Conservation (phyloP, 208 protist genomes). For the Acanthamoeba lenticulata region DNA sequence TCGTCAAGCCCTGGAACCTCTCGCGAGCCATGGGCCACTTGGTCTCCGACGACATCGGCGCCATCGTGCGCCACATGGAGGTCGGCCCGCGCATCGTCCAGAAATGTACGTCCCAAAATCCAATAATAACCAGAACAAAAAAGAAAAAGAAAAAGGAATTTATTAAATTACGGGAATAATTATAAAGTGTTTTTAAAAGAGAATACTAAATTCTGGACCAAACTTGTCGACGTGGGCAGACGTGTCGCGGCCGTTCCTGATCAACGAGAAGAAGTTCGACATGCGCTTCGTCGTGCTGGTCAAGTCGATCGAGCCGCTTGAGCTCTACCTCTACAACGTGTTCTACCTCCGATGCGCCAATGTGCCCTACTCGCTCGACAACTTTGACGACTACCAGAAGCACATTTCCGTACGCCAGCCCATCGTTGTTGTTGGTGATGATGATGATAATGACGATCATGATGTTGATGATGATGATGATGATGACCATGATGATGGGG, state of each 20-base stretch:
- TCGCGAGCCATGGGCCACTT: neutral
- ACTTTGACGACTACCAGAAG: conserved; percentile 51
- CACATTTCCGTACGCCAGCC: conserved; percentile 7
- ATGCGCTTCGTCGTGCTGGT: conserved; percentile 72
- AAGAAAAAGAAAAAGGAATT: too few species aligned
- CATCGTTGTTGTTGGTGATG: neutral
- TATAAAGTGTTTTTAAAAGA: too few species aligned
- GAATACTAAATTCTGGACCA: too few species aligned
- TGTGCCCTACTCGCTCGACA: neutral
- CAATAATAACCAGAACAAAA: neutral
- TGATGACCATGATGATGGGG: neutral
- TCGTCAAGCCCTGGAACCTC: conserved; percentile 71
- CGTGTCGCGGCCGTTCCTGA: neutral
- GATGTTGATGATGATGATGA: neutral
- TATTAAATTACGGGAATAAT: too few species aligned
- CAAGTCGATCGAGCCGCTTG: conserved; percentile 71
- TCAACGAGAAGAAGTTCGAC: conserved; percentile 70
- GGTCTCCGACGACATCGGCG: conserved; percentile 17
- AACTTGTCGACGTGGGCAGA: too few species aligned
- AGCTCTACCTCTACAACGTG: conserved; percentile 75
- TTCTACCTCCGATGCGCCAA: conserved; percentile 52
- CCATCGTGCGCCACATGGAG: conserved; percentile 21
- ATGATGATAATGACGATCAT: neutral
- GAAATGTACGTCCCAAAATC: neutral
- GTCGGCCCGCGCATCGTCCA: neutral